Conservation (phyloP, 768 basidiomycete species). For the Postia placenta region DNA sequence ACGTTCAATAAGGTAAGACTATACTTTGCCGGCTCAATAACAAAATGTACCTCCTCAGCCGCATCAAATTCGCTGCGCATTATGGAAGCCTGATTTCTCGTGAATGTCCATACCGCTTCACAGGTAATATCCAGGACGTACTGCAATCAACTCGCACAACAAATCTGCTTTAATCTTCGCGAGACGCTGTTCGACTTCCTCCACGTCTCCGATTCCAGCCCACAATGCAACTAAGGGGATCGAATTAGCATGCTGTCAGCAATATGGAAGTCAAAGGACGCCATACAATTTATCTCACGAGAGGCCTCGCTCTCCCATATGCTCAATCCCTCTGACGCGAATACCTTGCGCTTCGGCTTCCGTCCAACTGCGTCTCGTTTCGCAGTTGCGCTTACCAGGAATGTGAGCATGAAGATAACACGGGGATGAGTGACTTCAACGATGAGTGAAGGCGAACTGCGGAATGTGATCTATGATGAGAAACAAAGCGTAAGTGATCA, state of each 20-base stretch:
- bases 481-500: no score
- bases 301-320: constrained; percentile 41
- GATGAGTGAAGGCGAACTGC: constrained; percentile 38
- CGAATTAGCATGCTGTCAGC: background rate
- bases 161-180: constrained; percentile 67
- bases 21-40: background rate
- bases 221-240: constrained; percentile 45
- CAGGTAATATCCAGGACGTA: constrained; percentile 26
- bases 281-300: constrained; percentile 35
- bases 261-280: background rate
- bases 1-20: background rate
- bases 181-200: constrained; percentile 41
- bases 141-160: constrained; percentile 62
- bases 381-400: constrained; percentile 57
- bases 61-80: constrained; percentile 63
- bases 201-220: constrained; percentile 45
- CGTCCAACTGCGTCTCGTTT: constrained; percentile 72
- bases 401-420: constrained; percentile 55
- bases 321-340: constrained; percentile 56
- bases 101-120: background rate
- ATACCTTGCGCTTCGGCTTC: constrained; percentile 66
- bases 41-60: constrained; percentile 46
- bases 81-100: constrained; percentile 44
- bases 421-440: constrained; percentile 66
- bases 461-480: constrained; percentile 21